Percentiles rank a stretch among this genome's conserved stretches.
These are phyloP conservation scores for Dactylorhiza incarnata DNA, from an alignment of 106 monocot species.

Conservation along the genomic window DNA sequence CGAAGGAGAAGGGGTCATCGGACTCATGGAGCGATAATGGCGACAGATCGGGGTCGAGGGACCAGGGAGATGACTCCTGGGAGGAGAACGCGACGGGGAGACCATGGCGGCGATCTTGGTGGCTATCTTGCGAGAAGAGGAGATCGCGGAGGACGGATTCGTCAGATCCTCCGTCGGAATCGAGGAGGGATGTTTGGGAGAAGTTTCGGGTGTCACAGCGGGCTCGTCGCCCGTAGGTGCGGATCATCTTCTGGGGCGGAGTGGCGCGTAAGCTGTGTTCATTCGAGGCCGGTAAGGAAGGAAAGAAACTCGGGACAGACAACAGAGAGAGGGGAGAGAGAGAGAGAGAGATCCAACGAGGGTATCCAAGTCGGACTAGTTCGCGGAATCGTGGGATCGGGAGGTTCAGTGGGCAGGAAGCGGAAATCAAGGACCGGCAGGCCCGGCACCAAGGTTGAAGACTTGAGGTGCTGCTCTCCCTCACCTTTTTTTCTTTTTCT, in stretches of 20 bases:
- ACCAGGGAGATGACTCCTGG: constrained; percentile 64
- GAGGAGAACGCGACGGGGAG: constrained; percentile 37
- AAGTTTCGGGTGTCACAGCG: constrained; percentile 21
- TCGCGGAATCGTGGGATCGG: too few species aligned
- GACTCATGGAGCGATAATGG: neutral
- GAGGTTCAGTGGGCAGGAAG: too few species aligned
- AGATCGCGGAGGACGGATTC: constrained; percentile 17
- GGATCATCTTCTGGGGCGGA: constrained; percentile 52
- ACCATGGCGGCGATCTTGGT: constrained; percentile 16
- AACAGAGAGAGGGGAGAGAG: too few species aligned
- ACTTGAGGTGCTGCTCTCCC: too few species aligned
- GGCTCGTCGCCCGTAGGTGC: constrained; percentile 70
- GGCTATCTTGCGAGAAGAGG: constrained; percentile 28
- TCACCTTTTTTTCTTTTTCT: too few species aligned
- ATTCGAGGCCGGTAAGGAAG: neutral
- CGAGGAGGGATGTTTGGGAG: constrained; percentile 21
- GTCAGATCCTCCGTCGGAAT: constrained; percentile 10
- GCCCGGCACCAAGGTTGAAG: too few species aligned
- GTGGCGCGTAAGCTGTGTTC: neutral
- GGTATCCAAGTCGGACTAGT: too few species aligned
- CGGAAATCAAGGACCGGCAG: too few species aligned
- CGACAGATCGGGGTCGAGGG: constrained; percentile 35
- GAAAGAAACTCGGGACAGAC: neutral
- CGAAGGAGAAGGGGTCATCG: constrained; percentile 3
- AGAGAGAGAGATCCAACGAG: too few species aligned